Base-by-base conservation (phyloP, 176 grass and related monocot species). In the Cenchrus americanus region DNA sequence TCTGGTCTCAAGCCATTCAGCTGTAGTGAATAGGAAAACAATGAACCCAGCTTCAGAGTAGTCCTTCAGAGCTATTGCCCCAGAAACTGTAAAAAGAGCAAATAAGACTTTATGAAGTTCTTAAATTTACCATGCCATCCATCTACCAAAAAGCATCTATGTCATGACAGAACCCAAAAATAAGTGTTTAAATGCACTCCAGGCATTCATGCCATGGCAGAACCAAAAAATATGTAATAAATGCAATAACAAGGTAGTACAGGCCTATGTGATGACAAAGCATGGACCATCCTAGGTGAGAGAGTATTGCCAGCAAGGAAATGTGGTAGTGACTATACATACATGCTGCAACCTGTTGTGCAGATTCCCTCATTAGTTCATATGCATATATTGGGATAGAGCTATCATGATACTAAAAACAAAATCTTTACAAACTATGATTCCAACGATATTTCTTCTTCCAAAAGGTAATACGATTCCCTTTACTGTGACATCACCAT, bases 1-100 rank as follows among this genome's bases (percentile, higher is more conserved):
- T 85, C 85, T 84, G 78, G 89, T 92, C 67, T 99, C 94, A 57
- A 99, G 86, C 97, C 97, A 99, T 84, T 96, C 91, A 46, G 97
- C 97, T 78, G 86, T 91, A 55, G 88, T 89, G 82, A 99, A 99
- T 54, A 99, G 90, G 72, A 99, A 94, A 42, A 99, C 88, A 26
- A 99, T 99, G 82, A 92, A 91, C 21, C 89, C 93, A 32, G 97
- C 97, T 78, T 99, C 97, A 14, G 91, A 79, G 48, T 94, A 96
- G 82, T 99, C 97, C 65, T 85, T 71, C 6, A 99, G 86, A 50
- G 91, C 97, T 77, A 99, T 70, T n/a, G 97, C 97, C 62, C 97
- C 97, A 83, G 82, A 86, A 87, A 94, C 97, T 98, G 83, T 75
- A 81, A 72, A 66, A 8, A 74, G 72, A 77, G 17, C 51, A 86